Evolutionary conservation across 371 early-diverging fungal species (phyloP).

Genomic region (Mycotypha africana): DNA sequence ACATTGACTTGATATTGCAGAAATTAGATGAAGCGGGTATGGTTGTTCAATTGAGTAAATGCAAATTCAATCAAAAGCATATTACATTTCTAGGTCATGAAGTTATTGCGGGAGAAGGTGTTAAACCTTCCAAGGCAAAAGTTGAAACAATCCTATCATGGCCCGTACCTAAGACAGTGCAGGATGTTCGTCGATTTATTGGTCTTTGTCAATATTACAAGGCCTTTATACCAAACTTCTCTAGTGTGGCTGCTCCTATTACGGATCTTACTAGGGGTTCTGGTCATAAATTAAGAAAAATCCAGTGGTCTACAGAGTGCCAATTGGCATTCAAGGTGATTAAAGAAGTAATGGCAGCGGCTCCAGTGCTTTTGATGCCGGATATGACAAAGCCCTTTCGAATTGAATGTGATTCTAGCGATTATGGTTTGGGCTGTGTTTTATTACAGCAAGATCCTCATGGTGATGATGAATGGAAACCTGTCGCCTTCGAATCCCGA

Average conservation of each 20-base stretch:
- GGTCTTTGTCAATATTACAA: slow-evolving; percentile 29
- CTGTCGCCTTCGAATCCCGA: slow-evolving; percentile 14
- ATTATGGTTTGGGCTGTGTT: slow-evolving; percentile 20
- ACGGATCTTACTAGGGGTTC: slow-evolving; percentile 26
- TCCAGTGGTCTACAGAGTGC: neutral
- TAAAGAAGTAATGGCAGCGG: slow-evolving; percentile 2
- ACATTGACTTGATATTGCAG: slow-evolving; percentile 29
- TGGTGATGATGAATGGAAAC: slow-evolving; percentile 1
- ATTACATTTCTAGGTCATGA: slow-evolving; percentile 41
- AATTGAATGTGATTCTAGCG: slow-evolving; percentile 27
- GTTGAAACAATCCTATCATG: slow-evolving; percentile 26
- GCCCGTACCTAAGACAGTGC: slow-evolving; percentile 28
- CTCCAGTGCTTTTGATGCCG: slow-evolving; percentile 12
- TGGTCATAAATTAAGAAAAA: slow-evolving; percentile 13
- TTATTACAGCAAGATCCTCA: slow-evolving; percentile 18
- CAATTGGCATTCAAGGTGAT: slow-evolving; percentile 1
- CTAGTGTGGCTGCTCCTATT: slow-evolving; percentile 31
- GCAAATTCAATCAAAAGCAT: slow-evolving; percentile 27
- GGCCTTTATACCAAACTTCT: slow-evolving; percentile 21
- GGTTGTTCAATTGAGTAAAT: slow-evolving; percentile 43
- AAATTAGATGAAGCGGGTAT: slow-evolving; percentile 26
- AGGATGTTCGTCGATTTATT: slow-evolving; percentile 31
- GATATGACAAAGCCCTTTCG: slow-evolving; percentile 18
- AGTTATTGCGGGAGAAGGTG: slow-evolving; percentile 21
- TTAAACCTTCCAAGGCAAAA: slow-evolving; percentile 20